phyloP scores from a whole-genome alignment of 352 stramenopile genomes.

The Pseudoperonospora humuli region DNA sequence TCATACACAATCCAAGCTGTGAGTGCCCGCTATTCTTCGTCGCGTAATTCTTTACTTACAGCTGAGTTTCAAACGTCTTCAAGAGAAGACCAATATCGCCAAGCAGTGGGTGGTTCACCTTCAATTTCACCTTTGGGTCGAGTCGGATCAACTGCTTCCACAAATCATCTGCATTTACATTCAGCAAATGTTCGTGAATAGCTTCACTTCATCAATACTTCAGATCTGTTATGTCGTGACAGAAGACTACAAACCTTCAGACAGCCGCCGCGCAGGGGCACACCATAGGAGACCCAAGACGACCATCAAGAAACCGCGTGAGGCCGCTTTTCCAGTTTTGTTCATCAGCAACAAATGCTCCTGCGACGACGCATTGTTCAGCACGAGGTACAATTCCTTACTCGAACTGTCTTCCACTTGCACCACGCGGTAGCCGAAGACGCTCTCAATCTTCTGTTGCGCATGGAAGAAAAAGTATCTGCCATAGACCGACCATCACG shows the following conservation, averaged over 20 bases:
- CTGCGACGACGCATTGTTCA: conserved; percentile 67
- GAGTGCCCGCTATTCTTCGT: not conserved
- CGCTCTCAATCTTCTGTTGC: conserved; percentile 65
- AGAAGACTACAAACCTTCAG: conserved; percentile 40
- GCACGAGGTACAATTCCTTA: conserved; percentile 70
- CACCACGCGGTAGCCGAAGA: conserved; percentile 73
- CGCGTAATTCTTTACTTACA: conserved; percentile 29
- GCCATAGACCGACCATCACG: not conserved
- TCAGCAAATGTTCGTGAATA: conserved; percentile 1
- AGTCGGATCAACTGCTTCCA: conserved; percentile 70
- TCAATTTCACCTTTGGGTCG: conserved; percentile 50
- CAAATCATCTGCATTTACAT: conserved; percentile 41
- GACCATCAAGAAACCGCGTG: conserved; percentile 75
- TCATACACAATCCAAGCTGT: not conserved
- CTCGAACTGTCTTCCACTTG: conserved; percentile 54
- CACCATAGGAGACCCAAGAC: conserved; percentile 78
- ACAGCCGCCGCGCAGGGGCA: conserved; percentile 45
- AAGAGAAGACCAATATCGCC: conserved; percentile 61
- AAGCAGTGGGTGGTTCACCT: conserved; percentile 55
- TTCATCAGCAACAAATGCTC: conserved; percentile 69
- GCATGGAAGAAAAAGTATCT: conserved; percentile 74
- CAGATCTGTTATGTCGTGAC: not conserved
- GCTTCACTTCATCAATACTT: not conserved
- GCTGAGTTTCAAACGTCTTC: conserved; percentile 74
- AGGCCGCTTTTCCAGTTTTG: conserved; percentile 55